phyloP scores from a whole-genome alignment of 192 early-diverging fungal species.

The Geranomyces michiganensis region DNA sequence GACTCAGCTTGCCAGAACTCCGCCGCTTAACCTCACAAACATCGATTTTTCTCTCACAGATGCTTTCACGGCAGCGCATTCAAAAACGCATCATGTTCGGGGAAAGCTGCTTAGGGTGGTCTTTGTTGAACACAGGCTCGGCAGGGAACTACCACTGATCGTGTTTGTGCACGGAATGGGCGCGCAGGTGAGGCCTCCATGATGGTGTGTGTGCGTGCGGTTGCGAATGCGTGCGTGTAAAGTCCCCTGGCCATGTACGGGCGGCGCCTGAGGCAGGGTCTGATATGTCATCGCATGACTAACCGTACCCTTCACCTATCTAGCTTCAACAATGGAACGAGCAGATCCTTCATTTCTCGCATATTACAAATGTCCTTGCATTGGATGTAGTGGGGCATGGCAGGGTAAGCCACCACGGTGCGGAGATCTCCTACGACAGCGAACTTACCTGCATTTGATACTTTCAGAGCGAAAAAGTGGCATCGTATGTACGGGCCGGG shows the following conservation, averaged over 20 bases:
- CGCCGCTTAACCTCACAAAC: not conserved
- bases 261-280: too few species aligned
- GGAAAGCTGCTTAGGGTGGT: conserved; percentile 22
- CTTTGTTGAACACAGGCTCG: conserved; percentile 34
- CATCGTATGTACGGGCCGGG: not conserved
- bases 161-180: conserved; percentile 40
- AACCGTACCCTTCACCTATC: not conserved
- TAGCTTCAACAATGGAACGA: conserved; percentile 27
- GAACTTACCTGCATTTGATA: not conserved
- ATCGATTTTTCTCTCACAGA: conserved; percentile 5
- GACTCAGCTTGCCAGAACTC: not conserved
- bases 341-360: conserved; percentile 29
- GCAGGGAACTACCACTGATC: conserved; percentile 29
- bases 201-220: not conserved
- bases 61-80: conserved; percentile 3
- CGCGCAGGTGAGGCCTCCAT: conserved; percentile 17
- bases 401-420: not conserved
- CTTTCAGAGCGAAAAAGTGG: conserved; percentile 4
- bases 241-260: not conserved
- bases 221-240: not conserved
- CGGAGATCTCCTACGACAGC: not conserved
- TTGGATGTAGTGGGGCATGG: conserved; percentile 36
- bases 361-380: conserved; percentile 25
- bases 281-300: not conserved
- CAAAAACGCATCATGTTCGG: conserved; percentile 10